Base-by-base conservation (phyloP, 495 filamentous ascomycete genomes). In the Neurospora hispaniola region DNA sequence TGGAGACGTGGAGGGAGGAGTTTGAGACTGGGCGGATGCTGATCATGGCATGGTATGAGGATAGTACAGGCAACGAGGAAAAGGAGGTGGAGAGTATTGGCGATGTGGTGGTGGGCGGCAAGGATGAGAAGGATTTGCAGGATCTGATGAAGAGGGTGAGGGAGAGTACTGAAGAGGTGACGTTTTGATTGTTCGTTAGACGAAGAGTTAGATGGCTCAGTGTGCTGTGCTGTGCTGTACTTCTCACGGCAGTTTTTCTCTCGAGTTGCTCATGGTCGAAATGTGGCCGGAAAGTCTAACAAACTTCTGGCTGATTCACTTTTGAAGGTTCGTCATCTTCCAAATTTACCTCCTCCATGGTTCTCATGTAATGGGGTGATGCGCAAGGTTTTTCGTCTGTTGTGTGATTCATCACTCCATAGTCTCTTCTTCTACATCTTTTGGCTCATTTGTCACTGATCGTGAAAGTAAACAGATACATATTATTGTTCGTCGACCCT, bases 351-450 rank as follows among this genome's bases (percentile, higher is more conserved):
- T 84, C 84, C 66, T 74, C 82, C 6, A 82, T 87, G 74, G 78
- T 85, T 7, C 73, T 85, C 70, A 88, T 88, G 86, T 86, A 86
- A 5, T 89, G 86, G 85, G 87, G 84, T 41, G 87, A 86, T 40
- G 85, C 85, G 14, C 69, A 66, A 76, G 85, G 76, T 0, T 76
- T 87, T 31, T 75, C 80, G n/a, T 83, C 85, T 2, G 87, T 89
- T 43, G 82, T 77, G 86, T 85, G 78, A 80, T 82, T 74, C 62
- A 75, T 41, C 9, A 41, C 40, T 41, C 9, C 40, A 41, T 41
- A 9, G 1, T 41, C 40, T 9, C 40, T 41, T 41, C 9, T 11
- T 41, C 3, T 9, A 3, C 9, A 41, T 41, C 40, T 9, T 41
- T 41, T 2, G 40, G 40, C 62, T 27, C 20, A 38, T 42, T 41